Percentiles rank a stretch among this genome's conserved stretches.
phyloP scores from a whole-genome alignment of 805 yeast species.

The Candida incommunis region DNA sequence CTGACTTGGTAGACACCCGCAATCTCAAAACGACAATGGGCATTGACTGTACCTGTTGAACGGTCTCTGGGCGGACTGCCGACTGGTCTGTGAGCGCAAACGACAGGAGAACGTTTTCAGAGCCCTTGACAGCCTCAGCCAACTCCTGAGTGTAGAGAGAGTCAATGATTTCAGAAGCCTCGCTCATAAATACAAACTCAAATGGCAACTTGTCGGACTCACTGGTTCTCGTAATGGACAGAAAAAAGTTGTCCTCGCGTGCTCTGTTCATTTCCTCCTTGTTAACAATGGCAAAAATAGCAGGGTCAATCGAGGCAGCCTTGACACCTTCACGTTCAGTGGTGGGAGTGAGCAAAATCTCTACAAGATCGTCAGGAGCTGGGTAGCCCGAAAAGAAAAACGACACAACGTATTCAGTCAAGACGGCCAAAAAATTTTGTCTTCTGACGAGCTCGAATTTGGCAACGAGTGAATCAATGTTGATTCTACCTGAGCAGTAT shows the following conservation, averaged over 20 bases:
- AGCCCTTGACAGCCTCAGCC: conserved; percentile 30
- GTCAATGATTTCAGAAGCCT: conserved; percentile 68
- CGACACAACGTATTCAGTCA: conserved; percentile 48
- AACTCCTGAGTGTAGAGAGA: conserved; percentile 37
- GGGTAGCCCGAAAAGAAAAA: conserved; percentile 31
- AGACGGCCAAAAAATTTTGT: conserved; percentile 59
- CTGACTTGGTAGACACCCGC: conserved; percentile 37
- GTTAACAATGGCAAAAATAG: conserved; percentile 72
- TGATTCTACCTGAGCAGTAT: conserved; percentile 82
- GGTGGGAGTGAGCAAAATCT: conserved; percentile 45
- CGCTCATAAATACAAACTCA: conserved; percentile 79
- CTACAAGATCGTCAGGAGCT: conserved; percentile 41
- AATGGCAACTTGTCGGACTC: conserved; percentile 56
- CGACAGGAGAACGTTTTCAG: conserved; percentile 39
- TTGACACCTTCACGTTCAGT: conserved; percentile 24
- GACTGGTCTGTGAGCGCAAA: conserved; percentile 80
- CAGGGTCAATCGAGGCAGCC: conserved; percentile 41
- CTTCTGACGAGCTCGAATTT: conserved; percentile 60
- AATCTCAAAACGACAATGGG: conserved; percentile 16
- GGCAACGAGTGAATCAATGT: conserved; percentile 48
- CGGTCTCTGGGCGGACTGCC: conserved; percentile 47
- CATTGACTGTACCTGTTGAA: conserved; percentile 37
- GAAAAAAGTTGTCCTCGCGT: conserved; percentile 65
- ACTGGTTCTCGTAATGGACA: conserved; percentile 71
- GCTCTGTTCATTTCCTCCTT: conserved; percentile 66